Evolutionary conservation across 2,329 filamentous ascomycete species (phyloP).

Genomic region (Trichoderma sp.): DNA sequence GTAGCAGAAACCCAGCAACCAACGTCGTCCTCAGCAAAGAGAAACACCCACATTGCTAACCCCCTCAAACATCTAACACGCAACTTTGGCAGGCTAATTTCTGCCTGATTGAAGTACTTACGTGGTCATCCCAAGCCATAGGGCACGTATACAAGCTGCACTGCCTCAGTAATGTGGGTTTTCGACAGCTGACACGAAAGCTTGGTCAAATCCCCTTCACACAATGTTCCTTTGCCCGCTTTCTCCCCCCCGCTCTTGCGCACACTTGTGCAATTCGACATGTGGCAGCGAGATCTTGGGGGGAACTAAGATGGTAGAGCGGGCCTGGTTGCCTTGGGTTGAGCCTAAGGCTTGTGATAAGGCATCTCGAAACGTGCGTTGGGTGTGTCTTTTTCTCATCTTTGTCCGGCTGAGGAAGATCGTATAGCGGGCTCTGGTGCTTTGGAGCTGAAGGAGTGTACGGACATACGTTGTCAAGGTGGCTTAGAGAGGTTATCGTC

Average conservation of each 20-base stretch:
- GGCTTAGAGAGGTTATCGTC: not conserved
- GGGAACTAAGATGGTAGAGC: not conserved
- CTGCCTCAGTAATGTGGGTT: constrained; percentile 7
- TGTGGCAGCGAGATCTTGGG: constrained; percentile 2
- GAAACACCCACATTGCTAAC: no score
- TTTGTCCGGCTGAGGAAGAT: not conserved
- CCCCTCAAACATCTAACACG: no score
- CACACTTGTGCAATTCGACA: not conserved
- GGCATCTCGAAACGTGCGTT: not conserved
- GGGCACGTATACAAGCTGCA: not conserved
- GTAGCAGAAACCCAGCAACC: no score
- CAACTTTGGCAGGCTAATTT: no score
- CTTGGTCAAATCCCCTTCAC: not conserved
- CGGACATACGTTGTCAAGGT: constrained; percentile 2
- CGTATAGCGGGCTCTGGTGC: not conserved
- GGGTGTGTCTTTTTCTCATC: not conserved
- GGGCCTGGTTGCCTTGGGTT: not conserved
- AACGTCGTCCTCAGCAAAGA: no score
- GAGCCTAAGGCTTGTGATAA: not conserved
- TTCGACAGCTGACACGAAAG: not conserved
- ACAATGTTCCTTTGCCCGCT: no score
- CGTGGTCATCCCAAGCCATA: not conserved
- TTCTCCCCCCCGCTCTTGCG: not conserved
- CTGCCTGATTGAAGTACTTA: no score
- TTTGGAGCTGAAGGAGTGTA: not conserved